Evolutionary conservation across 192 early-diverging fungal species (phyloP).

Genomic region (Kickxella alabastrina): DNA sequence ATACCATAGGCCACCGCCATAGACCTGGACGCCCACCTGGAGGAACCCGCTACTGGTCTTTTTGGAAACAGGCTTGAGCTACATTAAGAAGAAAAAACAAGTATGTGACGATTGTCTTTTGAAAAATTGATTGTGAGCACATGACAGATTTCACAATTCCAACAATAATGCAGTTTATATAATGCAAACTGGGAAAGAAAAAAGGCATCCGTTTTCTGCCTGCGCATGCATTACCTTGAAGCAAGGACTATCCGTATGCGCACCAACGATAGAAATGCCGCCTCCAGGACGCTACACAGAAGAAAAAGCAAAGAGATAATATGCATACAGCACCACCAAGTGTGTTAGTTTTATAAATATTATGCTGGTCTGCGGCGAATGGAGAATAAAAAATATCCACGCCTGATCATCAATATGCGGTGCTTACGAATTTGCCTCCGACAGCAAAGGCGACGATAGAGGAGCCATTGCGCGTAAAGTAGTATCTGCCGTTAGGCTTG

Average conservation of each 20-base stretch:
- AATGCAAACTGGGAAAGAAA: no score
- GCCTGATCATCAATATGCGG: not conserved
- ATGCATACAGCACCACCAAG: not conserved
- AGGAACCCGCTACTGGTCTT: conserved; percentile 82
- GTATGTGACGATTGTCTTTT: not conserved
- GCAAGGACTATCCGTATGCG: conserved; percentile 97
- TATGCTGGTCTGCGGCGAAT: not conserved
- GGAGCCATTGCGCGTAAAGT: conserved; percentile 90
- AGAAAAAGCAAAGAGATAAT: conserved; percentile 1
- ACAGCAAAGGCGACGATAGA: conserved; percentile 90
- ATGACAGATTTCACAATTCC: no score
- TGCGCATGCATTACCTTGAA: conserved; percentile 69
- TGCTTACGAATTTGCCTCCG: conserved; percentile 72
- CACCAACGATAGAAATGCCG: conserved; percentile 87
- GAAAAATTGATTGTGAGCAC: no score
- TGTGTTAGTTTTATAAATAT: not conserved
- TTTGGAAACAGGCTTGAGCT: conserved; percentile 94
- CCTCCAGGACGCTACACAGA: conserved; percentile 62
- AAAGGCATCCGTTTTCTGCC: not conserved
- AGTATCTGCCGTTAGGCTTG: conserved; percentile 85
- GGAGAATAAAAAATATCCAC: no score
- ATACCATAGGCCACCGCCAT: conserved; percentile 98
- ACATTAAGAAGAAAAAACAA: conserved; percentile 1
- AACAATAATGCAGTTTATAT: not conserved
- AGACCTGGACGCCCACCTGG: conserved; percentile 86